A percentile compares a stretch with the other conserved stretches of the same genome.
phyloP scores from a whole-genome alignment of 2,329 filamentous ascomycete species.

The Coniella lustricola region DNA sequence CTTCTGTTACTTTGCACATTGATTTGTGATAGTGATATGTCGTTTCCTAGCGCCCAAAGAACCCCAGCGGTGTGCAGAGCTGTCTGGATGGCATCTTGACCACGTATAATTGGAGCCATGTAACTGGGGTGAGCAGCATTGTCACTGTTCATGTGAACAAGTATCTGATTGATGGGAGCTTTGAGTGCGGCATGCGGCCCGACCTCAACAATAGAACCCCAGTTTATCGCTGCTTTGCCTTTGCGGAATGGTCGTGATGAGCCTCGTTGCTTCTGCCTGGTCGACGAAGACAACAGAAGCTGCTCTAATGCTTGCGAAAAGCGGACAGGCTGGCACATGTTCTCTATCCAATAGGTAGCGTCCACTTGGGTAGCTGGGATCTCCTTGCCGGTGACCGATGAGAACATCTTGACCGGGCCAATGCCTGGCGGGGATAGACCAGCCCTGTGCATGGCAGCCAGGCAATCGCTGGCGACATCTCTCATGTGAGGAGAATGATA shows the following conservation, averaged over 20 bases:
- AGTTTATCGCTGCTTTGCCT: background rate
- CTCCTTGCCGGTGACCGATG: background rate
- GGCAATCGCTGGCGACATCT: conserved; percentile 21
- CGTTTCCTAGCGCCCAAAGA: background rate
- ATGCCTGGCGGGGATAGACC: background rate
- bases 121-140: background rate
- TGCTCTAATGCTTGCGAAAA: conserved; percentile 8
- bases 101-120: background rate
- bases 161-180: background rate
- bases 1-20: background rate
- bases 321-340: background rate
- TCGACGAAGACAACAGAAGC: background rate
- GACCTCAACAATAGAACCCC: background rate
- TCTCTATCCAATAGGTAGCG: conserved; percentile 1
- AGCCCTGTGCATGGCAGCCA: conserved; percentile 7
- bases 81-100: background rate
- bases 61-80: background rate
- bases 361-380: background rate
- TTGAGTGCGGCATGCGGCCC: conserved; percentile 3
- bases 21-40: background rate
- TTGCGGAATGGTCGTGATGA: background rate
- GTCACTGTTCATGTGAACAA: background rate
- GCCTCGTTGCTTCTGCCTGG: background rate
- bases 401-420: background rate
- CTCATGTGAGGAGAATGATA: conserved; percentile 28